These are phyloP conservation scores for Aspergillus panamensis DNA, from an alignment of 495 filamentous ascomycete genomes.

Conservation along the genomic window DNA sequence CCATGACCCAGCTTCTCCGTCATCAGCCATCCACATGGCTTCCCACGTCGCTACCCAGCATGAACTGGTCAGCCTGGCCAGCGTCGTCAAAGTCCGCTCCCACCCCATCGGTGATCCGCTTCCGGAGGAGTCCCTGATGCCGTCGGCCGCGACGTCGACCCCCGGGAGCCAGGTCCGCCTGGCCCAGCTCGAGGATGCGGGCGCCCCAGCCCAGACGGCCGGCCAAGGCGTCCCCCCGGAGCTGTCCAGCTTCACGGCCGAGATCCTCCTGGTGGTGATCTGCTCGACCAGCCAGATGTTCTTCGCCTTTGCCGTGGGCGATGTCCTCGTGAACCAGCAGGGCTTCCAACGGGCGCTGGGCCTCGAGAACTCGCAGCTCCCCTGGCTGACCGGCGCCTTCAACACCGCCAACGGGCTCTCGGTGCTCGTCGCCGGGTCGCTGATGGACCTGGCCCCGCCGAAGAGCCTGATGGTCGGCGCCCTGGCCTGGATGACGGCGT, in stretches of 20 bases:
- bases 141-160: background rate
- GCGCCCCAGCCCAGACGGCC: conserved; percentile 4
- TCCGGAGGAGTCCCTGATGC: background rate
- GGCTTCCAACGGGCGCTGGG: conserved; percentile 32
- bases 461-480: conserved; percentile 42
- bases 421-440: conserved; percentile 42
- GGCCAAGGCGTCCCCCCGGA: conserved; percentile 32
- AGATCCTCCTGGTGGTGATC: conserved; percentile 40
- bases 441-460: conserved; percentile 43
- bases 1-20: too few relatives aligned
- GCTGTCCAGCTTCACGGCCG: conserved; percentile 30
- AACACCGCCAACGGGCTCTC: conserved; percentile 42
- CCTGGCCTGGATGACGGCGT: conserved; percentile 41
- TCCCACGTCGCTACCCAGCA: too few relatives aligned
- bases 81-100: too few relatives aligned
- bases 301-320: conserved; percentile 44
- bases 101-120: background rate
- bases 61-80: too few relatives aligned
- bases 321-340: conserved; percentile 39
- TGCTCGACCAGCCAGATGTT: conserved; percentile 46
- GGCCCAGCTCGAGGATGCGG: conserved; percentile 5
- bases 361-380: conserved; percentile 36
- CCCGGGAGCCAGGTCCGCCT: background rate
- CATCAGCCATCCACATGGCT: too few relatives aligned
- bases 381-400: conserved; percentile 44